Evolutionary conservation across 78 protist genomes (phyloP).

Genomic region (Dictyostelium intermedium): DNA sequence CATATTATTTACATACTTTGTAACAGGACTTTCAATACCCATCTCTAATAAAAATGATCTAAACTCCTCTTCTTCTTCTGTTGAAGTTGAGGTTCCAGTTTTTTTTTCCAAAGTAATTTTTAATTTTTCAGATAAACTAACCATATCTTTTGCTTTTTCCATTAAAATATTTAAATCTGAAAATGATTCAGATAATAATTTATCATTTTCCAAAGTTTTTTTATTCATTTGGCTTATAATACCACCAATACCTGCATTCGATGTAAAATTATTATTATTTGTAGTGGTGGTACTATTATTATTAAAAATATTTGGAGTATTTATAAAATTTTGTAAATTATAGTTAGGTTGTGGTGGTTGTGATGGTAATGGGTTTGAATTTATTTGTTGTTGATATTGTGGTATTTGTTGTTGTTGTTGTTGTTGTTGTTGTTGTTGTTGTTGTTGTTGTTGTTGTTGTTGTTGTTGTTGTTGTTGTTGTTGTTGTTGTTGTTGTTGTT

Average conservation of each 20-base stretch:
- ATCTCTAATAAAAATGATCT: constrained; percentile 46
- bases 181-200: constrained; percentile 55
- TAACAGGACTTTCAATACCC: constrained; percentile 79
- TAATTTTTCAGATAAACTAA: constrained; percentile 21
- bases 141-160: constrained; percentile 83
- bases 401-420: neutral
- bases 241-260: constrained; percentile 76
- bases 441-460: neutral
- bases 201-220: constrained; percentile 39
- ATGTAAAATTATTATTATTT: constrained; percentile 9
- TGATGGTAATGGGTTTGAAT: constrained; percentile 3
- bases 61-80: constrained; percentile 45
- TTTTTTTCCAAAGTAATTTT: constrained; percentile 47
- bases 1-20: constrained; percentile 24
- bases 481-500: neutral
- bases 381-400: neutral
- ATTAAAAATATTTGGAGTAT: neutral
- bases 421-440: neutral
- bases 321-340: neutral
- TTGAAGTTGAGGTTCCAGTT: neutral
- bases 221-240: constrained; percentile 48
- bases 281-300: neutral
- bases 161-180: constrained; percentile 64
- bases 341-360: constrained; percentile 13
- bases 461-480: neutral